Conservation (phyloP, 139 green algal genomes). For the Coccomyxa sp. region DNA sequence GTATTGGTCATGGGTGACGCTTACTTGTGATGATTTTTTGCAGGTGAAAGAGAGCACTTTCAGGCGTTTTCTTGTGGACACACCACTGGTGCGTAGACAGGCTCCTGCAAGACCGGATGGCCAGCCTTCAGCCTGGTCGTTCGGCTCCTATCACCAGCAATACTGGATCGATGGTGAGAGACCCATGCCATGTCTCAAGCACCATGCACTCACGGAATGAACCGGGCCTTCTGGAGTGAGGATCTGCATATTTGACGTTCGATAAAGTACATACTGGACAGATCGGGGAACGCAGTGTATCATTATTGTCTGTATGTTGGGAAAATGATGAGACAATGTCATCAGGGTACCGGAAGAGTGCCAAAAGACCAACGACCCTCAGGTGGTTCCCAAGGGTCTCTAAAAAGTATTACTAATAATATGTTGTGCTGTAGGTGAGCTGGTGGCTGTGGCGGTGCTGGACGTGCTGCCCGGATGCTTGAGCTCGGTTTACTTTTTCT, state of each 20-base stretch:
- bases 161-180: constrained; percentile 83
- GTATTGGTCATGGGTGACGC: background rate
- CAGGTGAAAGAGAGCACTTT: constrained; percentile 35
- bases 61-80: constrained; percentile 69
- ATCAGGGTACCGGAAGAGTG: background rate
- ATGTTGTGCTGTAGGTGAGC: constrained; percentile 19
- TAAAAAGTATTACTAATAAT: background rate
- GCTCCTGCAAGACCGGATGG: constrained; percentile 14
- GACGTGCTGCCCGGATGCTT: constrained; percentile 84
- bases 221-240: background rate
- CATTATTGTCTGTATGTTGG: background rate
- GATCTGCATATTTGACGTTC: background rate
- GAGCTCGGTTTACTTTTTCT: constrained; percentile 93
- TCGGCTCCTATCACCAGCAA: constrained; percentile 92
- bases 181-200: background rate
- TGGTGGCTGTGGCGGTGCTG: constrained; percentile 90
- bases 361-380: too few relatives aligned
- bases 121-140: constrained; percentile 30
- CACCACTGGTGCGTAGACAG: constrained; percentile 40
- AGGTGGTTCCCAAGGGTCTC: too few relatives aligned
- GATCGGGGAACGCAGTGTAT: background rate
- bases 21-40: background rate
- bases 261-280: too few relatives aligned
- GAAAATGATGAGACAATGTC: background rate
- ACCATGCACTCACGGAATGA: background rate